Base-by-base conservation (phyloP, 2,329 filamentous ascomycete genomes). In the Acephala macrosclerotiorum region DNA sequence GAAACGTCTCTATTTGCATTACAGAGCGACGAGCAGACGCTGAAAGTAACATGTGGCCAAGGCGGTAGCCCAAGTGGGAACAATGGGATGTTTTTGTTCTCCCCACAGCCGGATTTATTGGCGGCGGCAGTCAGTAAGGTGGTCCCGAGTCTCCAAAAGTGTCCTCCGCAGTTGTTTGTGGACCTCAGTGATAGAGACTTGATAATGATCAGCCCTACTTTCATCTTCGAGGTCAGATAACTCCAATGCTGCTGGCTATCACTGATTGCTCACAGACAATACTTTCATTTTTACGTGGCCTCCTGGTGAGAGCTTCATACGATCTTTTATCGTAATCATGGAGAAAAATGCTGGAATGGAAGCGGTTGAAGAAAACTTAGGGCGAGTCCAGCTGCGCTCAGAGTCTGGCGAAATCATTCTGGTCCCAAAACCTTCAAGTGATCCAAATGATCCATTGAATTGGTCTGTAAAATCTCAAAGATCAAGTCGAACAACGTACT, bases 381-480 rank as follows among this genome's bases (percentile, higher is more conserved):
- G 68, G 36, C 62, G 62, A 22, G 65, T 70, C 11, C 68, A 70
- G n/a, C 61, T 70, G 18, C 65, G 65, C 11, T 60, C 61, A 20
- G 65, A 67, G 29, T 64, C 61, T 25, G 66, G 73, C 9, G 74
- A 72, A 33, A 73, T 74, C 42, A 72, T 73, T 40, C 65, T 75
- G 35, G 67, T 75, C n/a, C 74, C 74, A 18, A 70, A 67, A 33
- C 77, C 77, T 7, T 76, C 72, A 25, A 70, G 69, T 8, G 76
- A 79, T 64, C 76, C 76, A 16, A 76, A 79, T 33, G 77, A 79
- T 63, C 78, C 78, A 2, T 62, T 79, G 20, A 79, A 79, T 49
- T 79, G 77, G 77, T 67, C 18, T 51, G 60, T 58, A 18, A n/a
- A 38, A 1, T 5, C 22, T 29, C 12, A 33, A 14, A 33, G 22